phyloP scores from a whole-genome alignment of 2,329 filamentous ascomycete species.

The Endocalyx cinctus region DNA sequence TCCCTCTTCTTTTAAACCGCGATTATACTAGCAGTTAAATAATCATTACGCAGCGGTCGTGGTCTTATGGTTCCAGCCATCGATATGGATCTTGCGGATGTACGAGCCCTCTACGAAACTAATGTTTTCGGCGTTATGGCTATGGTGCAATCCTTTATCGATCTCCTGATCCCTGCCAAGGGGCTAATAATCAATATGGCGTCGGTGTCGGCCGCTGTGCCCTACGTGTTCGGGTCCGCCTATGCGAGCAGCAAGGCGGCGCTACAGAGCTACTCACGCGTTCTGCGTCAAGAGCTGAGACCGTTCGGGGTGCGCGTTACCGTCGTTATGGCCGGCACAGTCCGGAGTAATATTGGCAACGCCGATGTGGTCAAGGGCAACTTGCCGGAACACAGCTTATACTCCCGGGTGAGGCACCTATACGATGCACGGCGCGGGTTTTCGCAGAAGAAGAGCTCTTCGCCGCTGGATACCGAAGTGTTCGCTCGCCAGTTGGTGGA shows the following conservation, averaged over 20 bases:
- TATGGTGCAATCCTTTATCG: constrained; percentile 42
- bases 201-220: constrained; percentile 39
- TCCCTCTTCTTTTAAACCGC: neutral
- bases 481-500: constrained; percentile 37
- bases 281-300: constrained; percentile 43
- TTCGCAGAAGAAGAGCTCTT: neutral
- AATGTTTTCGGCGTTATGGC: constrained; percentile 53
- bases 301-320: constrained; percentile 50
- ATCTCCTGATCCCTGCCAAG: constrained; percentile 39
- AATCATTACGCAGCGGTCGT: neutral
- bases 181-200: constrained; percentile 50
- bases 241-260: constrained; percentile 49
- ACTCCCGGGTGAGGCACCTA: constrained; percentile 37
- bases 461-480: constrained; percentile 15
- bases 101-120: constrained; percentile 46
- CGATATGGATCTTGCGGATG: constrained; percentile 45
- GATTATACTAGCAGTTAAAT: neutral
- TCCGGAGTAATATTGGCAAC: constrained; percentile 37
- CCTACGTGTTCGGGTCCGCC: constrained; percentile 44
- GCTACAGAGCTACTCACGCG: constrained; percentile 44
- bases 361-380: neutral
- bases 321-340: constrained; percentile 46
- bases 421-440: constrained; percentile 31
- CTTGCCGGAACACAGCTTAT: constrained; percentile 23
- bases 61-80: constrained; percentile 30